Percentiles rank a stretch among this genome's conserved stretches.
These are phyloP conservation scores for Termitomyces sp. DNA, from an alignment of 768 basidiomycete species.

Conservation along the genomic window DNA sequence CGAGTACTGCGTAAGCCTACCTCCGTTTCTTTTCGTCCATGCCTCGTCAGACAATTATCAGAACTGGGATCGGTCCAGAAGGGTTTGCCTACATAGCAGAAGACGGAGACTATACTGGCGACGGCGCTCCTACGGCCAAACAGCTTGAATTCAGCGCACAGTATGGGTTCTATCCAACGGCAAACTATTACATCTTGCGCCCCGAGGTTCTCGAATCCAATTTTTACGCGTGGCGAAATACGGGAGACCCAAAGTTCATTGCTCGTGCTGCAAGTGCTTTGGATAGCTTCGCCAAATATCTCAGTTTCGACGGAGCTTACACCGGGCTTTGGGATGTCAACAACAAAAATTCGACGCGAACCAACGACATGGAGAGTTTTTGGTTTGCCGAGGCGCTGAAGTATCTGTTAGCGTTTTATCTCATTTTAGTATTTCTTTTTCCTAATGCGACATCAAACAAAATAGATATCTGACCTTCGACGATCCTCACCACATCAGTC, in stretches of 20 bases:
- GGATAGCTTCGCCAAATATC: conserved; percentile 50
- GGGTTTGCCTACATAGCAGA: conserved; percentile 52
- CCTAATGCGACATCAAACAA: conserved; percentile 14
- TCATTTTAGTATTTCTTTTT: not conserved
- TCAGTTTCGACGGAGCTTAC: conserved; percentile 36
- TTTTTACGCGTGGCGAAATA: conserved; percentile 74
- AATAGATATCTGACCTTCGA: conserved; percentile 70
- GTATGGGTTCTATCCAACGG: conserved; percentile 62
- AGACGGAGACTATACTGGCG: conserved; percentile 59
- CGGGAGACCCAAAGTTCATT: conserved; percentile 64
- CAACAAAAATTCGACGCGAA: conserved; percentile 28
- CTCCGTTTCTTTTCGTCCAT: not conserved
- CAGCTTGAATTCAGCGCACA: conserved; percentile 48
- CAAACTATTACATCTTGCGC: conserved; percentile 53
- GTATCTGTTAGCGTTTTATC: conserved; percentile 44
- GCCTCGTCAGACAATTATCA: conserved; percentile 15
- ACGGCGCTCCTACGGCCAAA: conserved; percentile 22
- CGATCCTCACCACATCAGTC: conserved; percentile 54
- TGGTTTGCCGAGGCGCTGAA: conserved; percentile 75
- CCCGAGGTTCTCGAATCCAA: conserved; percentile 79
- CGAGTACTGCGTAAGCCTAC: conserved; percentile 52
- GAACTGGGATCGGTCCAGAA: conserved; percentile 78
- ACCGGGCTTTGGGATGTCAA: conserved; percentile 56
- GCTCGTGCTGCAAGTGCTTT: conserved; percentile 57
- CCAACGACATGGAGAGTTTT: conserved; percentile 64